Conservation (phyloP, 2,329 filamentous ascomycete species). For the Penicillium sp. region DNA sequence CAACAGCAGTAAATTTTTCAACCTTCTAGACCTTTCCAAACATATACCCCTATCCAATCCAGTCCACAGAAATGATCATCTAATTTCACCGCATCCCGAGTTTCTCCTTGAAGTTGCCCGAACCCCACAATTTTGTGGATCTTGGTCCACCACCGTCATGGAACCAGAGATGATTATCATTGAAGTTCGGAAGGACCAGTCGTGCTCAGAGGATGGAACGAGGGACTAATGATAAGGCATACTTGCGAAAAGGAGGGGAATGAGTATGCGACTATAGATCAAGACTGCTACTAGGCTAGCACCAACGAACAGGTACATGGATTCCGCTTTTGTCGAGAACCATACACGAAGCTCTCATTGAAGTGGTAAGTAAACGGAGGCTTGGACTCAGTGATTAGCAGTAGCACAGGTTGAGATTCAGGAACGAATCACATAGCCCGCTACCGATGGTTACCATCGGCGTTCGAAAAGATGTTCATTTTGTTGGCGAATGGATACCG, state of each 20-base stretch:
- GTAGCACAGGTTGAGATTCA: background rate
- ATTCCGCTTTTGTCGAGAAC: background rate
- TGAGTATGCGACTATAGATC: background rate
- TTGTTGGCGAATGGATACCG: background rate
- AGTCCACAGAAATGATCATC: background rate
- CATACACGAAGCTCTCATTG: background rate
- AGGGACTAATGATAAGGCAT: background rate
- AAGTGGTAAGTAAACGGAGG: background rate
- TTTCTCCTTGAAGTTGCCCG: conserved; percentile 3
- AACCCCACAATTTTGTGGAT: conserved; percentile 7
- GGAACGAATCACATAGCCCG: background rate
- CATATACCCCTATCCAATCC: no score
- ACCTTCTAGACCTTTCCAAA: background rate
- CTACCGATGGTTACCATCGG: background rate
- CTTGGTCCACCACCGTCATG: conserved; percentile 4
- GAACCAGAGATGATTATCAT: background rate
- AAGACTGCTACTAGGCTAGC: no score
- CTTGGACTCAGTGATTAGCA: background rate
- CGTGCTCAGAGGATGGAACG: background rate
- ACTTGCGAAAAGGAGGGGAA: background rate
- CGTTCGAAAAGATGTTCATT: background rate
- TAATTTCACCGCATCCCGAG: conserved; percentile 1
- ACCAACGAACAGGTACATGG: background rate
- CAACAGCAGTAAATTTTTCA: background rate
- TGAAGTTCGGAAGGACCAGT: background rate